Conservation (phyloP, 345 rosid genomes). For the Dipteronia sinensis region DNA sequence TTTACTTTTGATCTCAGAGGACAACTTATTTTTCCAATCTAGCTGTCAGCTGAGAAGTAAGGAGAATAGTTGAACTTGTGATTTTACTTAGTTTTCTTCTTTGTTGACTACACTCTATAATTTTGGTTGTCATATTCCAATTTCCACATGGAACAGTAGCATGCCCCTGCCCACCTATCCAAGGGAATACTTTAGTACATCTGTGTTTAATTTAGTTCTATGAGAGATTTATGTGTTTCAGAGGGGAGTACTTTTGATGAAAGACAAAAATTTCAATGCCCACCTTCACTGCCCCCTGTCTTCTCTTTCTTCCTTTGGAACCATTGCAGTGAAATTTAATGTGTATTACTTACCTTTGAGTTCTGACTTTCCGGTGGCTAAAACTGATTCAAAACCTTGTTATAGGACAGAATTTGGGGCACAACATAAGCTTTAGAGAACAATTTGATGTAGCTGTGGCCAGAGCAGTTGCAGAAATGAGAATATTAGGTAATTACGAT, state of each 20-base stretch:
- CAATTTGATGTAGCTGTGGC: slow-evolving; percentile 88
- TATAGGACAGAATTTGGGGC: slow-evolving; percentile 75
- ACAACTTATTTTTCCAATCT: neutral
- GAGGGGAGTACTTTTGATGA: neutral
- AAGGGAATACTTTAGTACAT: neutral
- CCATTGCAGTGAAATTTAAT: neutral
- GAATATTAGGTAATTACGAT: slow-evolving; percentile 65
- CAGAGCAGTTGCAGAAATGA: slow-evolving; percentile 97
- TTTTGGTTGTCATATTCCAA: neutral
- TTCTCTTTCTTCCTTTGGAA: neutral
- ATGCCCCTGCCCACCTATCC: neutral
- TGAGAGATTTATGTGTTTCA: neutral
- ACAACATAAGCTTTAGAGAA: slow-evolving; percentile 62
- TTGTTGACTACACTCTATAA: neutral
- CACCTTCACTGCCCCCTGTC: neutral
- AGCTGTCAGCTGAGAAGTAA: neutral
- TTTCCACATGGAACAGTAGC: neutral
- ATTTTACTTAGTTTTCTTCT: neutral
- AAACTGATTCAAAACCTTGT: slow-evolving; percentile 19
- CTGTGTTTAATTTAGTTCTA: neutral
- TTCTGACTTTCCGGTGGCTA: slow-evolving; percentile 1
- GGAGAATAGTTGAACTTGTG: neutral
- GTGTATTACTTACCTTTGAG: neutral
- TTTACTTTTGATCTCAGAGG: neutral
- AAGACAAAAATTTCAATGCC: neutral